These are phyloP conservation scores for Pythium pyrilobum DNA, from an alignment of 352 stramenopile species.

Conservation along the genomic window DNA sequence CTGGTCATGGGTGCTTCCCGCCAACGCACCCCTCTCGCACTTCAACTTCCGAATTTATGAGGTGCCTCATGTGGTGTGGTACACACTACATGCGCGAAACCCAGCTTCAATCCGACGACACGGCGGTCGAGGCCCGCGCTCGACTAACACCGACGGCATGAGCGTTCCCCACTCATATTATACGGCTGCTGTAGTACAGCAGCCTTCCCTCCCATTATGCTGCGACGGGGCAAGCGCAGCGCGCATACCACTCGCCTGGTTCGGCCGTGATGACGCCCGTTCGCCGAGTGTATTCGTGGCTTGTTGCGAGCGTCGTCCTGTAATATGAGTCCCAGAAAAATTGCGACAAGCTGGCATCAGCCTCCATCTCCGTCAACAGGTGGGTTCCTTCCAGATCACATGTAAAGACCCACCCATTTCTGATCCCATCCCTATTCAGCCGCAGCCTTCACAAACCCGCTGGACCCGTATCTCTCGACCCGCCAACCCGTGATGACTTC, in stretches of 20 bases:
- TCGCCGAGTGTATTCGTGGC: no score
- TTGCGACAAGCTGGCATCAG: conserved; percentile 14
- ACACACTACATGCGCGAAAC: background rate
- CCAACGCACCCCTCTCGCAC: conserved; percentile 17
- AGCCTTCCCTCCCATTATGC: no score
- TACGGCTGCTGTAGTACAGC: no score
- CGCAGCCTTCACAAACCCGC: background rate
- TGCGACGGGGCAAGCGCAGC: no score
- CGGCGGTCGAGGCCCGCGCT: no score
- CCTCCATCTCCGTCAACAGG: background rate
- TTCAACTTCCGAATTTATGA: conserved; percentile 19
- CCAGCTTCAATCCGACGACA: background rate
- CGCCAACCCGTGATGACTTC: background rate
- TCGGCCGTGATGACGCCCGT: no score
- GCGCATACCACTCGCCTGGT: no score
- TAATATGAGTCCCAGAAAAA: background rate
- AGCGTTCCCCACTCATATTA: no score
- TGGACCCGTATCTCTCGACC: background rate
- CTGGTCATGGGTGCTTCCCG: no score
- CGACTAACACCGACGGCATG: no score
- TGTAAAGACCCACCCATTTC: conserved; percentile 1
- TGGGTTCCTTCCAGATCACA: background rate
- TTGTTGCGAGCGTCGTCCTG: conserved; percentile 1
- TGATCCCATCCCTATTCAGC: background rate
- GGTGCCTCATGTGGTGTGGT: background rate